These are phyloP conservation scores for Heliophila coronopifolia DNA, from an alignment of 441 rosid genomes.

Conservation along the genomic window DNA sequence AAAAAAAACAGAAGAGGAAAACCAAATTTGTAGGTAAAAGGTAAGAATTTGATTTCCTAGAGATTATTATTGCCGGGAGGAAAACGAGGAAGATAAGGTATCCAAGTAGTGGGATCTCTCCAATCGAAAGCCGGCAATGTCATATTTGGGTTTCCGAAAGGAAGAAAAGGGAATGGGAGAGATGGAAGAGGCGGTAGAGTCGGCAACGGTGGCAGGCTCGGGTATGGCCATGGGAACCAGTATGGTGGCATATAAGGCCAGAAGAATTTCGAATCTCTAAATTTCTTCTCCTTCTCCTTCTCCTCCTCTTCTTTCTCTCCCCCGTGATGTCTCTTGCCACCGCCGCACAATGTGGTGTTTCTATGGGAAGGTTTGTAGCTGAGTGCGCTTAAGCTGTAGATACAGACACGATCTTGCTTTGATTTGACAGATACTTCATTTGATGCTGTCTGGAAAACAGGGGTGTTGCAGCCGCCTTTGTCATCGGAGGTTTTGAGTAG, in stretches of 20 bases:
- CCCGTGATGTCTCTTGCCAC: constrained; percentile 19
- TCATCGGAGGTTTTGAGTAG: constrained; percentile 32
- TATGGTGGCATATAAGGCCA: constrained; percentile 52
- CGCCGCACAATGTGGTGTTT: constrained; percentile 41
- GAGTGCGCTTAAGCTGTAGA: constrained; percentile 59
- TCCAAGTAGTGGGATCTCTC: constrained; percentile 37
- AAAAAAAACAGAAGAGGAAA: neutral
- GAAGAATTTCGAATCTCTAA: constrained; percentile 38
- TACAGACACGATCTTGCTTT: constrained; percentile 51
- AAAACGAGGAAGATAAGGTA: constrained; percentile 41
- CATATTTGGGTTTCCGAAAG: constrained; percentile 25
- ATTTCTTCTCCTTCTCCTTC: constrained; percentile 21
- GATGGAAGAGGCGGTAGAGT: constrained; percentile 37
- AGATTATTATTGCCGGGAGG: constrained; percentile 34
- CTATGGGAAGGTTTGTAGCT: constrained; percentile 42
- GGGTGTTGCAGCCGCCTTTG: constrained; percentile 37
- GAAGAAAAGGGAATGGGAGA: constrained; percentile 35
- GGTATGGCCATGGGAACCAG: constrained; percentile 46
- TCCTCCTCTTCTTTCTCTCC: constrained; percentile 1
- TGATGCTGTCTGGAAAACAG: constrained; percentile 37
- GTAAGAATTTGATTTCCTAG: constrained; percentile 3
- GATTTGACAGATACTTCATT: constrained; percentile 55
- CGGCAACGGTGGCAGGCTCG: constrained; percentile 28
- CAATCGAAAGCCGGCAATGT: constrained; percentile 32
- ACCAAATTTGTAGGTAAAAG: neutral